A percentile compares a stretch with the other conserved stretches of the same genome.
phyloP scores from a whole-genome alignment of 192 early-diverging fungal genomes.

The Funneliformis geosporum region DNA sequence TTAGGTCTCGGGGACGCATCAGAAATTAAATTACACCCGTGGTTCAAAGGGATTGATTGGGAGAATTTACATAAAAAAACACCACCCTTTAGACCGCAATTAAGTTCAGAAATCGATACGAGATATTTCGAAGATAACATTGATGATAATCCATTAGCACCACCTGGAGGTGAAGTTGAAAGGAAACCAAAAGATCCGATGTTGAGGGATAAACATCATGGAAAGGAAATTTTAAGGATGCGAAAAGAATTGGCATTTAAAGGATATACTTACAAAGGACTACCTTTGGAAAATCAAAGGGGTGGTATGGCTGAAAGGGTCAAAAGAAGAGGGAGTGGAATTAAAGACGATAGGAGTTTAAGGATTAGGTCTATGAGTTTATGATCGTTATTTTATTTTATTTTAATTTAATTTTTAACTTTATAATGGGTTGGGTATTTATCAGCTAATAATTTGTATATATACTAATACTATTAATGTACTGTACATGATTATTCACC shows the following conservation, averaged over 20 bases:
- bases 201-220: conserved; percentile 49
- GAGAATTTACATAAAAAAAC: conserved; percentile 54
- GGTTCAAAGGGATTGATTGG: conserved; percentile 78
- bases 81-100: conserved; percentile 84
- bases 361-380: conserved; percentile 28
- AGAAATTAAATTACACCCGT: conserved; percentile 77
- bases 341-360: conserved; percentile 10
- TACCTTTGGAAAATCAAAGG: conserved; percentile 47
- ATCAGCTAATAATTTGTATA: not conserved
- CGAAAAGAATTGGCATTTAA: conserved; percentile 62
- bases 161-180: conserved; percentile 46
- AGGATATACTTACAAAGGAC: conserved; percentile 57
- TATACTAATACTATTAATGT: no score
- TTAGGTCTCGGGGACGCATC: conserved; percentile 56
- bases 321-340: conserved; percentile 32
- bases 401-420: not conserved
- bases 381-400: not conserved
- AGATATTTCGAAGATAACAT: conserved; percentile 83
- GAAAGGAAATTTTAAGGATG: conserved; percentile 57
- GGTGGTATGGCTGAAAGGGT: conserved; percentile 35
- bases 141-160: conserved; percentile 46
- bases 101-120: conserved; percentile 78
- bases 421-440: not conserved
- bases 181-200: conserved; percentile 44
- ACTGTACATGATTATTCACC: no score